Evolutionary conservation across 805 yeast species (phyloP).

Genomic region (Saturnispora sanitii): DNA sequence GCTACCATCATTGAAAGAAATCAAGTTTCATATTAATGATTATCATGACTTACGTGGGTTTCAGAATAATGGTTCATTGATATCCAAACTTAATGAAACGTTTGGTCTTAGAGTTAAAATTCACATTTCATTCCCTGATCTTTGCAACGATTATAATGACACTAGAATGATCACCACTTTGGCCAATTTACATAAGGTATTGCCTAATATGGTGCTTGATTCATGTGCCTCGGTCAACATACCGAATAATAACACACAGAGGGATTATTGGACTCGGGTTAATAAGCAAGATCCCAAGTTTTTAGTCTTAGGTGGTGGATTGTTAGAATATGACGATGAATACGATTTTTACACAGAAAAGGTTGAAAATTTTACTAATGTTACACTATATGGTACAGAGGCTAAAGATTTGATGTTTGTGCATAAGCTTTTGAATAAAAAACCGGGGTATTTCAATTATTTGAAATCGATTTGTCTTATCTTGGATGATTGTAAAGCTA

Average conservation of each 20-base stretch:
- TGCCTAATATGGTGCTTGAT: background rate
- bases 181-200: background rate
- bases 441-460: background rate
- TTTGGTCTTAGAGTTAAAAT: background rate
- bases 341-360: background rate
- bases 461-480: background rate
- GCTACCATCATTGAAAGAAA: background rate
- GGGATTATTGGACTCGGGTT: background rate
- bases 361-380: background rate
- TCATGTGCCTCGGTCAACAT: constrained; percentile 1
- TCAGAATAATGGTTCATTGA: background rate
- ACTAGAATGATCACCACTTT: background rate
- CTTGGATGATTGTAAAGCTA: background rate
- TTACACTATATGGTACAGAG: constrained; percentile 1
- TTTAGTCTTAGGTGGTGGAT: background rate
- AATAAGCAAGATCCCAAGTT: background rate
- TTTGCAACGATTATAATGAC: background rate
- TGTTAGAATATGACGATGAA: background rate
- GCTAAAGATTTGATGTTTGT: background rate
- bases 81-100: background rate
- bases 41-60: background rate
- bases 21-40: background rate
- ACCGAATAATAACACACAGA: background rate
- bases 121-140: background rate
- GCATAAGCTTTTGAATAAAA: background rate